Evolutionary conservation across 2,329 filamentous ascomycete genomes (phyloP), one percentile per base, ranked within the genome.

Genomic region (Colletotrichum abscissum): DNA sequence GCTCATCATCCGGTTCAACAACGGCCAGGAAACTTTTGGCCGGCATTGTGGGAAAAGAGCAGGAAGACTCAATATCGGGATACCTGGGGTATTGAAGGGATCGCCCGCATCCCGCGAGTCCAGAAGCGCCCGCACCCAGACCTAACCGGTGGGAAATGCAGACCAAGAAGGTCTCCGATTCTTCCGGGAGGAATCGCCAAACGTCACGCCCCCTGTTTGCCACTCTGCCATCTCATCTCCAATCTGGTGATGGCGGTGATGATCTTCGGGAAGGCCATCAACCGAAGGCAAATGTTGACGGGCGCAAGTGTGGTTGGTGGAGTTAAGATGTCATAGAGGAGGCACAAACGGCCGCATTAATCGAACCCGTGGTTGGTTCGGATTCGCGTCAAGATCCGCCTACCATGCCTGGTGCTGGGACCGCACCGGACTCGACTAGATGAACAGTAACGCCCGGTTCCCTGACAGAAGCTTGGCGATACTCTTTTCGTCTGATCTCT

Each of bases 251-350:
- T 33, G 66, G 35, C 24, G 24, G 55, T 58, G 62, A 52, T 42
- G 71, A 73, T 73, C 71, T 28, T 67, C 71, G 57, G 71, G 49
- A 73, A 59, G 56, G 57, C 49, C 49, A 67, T 72, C 56, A 54
- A 67, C 71, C 71, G 67, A 67, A 46, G 46, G 56, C n/a, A 26
- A 63, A 22, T 30, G 42, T 52, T n/a, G 62, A 63, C 33, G 28
- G 26, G 24, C 14, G 22, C 19, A 35, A 22, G 24, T 26, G 33
- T 46, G 67, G 66, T 73, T 69, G 66, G 66, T 64, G 59, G 66
- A 56, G 57, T 63, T 30, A 16, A 38, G 52, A 63, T 71, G 56
- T 35, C 28, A 46, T 26, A 12, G 46, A 69, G 58, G 38, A 69
- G 58, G 38, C 69, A 58, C 57, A 69, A 58, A 52, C 28, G 24